Base-by-base conservation (phyloP, 1,139 yeast genomes). In the Yamadazyma trypodendri region DNA sequence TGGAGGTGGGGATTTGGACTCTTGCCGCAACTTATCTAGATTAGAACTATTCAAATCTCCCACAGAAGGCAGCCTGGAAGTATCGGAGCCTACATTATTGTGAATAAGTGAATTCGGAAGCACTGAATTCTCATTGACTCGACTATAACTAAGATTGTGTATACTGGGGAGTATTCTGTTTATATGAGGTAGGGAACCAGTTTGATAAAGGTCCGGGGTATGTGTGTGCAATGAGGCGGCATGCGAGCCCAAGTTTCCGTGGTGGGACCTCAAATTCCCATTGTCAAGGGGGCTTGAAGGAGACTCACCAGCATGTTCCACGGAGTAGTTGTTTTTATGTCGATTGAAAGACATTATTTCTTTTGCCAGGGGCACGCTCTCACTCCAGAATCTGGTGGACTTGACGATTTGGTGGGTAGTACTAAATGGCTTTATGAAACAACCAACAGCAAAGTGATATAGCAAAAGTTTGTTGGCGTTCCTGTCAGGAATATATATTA, bases 281-380 rank as follows among this genome's bases (percentile, higher is more conserved):
- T n/a, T n/a, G n/a, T n/a, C n/a, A n/a, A n/a, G n/a, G n/a, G n/a
- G n/a, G n/a, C n/a, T n/a, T n/a, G n/a, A n/a, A n/a, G n/a, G n/a
- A n/a, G n/a, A n/a, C n/a, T n/a, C n/a, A n/a, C n/a, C n/a, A n/a
- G n/a, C n/a, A n/a, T n/a, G n/a, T n/a, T n/a, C n/a, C n/a, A n/a
- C 10, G 13, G 25, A 23, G 10, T 23, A 23, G 25, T 6, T 23
- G 10, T n/a, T 23, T 23, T 23, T n/a, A 23, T 23, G 25, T n/a
- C 25, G 25, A 13, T 27, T 27, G 20, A 27, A 27, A 27, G 29
- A 27, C 29, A 27, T 27, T n/a, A 12, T 24, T 23, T 23, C 12
- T 23, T 27, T 27, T 27, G 29, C 29, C 18, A n/a, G 14, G 28
- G 29, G 29, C 29, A 27, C 29, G 20, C 29, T 15, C 29, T 15